Conservation (phyloP, 306 rosid genomes). For the Quercus robur region DNA sequence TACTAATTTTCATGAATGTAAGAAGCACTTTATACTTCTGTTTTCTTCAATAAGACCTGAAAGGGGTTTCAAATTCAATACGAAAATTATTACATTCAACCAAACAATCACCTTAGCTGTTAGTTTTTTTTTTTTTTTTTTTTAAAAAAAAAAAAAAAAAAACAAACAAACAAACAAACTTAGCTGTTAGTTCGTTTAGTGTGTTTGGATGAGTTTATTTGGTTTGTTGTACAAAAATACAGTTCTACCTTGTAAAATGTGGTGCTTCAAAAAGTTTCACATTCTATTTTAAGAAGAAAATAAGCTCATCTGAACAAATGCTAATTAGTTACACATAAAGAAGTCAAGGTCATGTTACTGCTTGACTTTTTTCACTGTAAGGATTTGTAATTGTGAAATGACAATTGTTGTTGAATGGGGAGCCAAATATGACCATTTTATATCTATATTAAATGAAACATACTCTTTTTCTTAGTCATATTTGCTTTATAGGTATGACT, state of each 20-base stretch:
- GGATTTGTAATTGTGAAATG: background rate
- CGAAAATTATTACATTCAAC: background rate
- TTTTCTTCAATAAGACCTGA: background rate
- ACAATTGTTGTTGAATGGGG: background rate
- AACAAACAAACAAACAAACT: too few species aligned
- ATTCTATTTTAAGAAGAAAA: too few species aligned
- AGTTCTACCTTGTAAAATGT: too few species aligned
- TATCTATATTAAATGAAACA: background rate
- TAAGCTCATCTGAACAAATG: too few species aligned
- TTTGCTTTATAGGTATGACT: background rate
- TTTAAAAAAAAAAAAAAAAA: too few species aligned
- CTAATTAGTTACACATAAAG: background rate
- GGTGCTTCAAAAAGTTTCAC: too few species aligned
- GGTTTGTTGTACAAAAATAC: too few species aligned
- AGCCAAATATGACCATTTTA: background rate
- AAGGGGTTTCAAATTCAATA: background rate
- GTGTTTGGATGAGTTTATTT: too few species aligned
- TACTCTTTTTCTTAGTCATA: background rate
- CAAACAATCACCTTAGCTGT: background rate
- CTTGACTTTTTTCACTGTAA: background rate
- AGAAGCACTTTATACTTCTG: background rate
- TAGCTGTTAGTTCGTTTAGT: too few species aligned
- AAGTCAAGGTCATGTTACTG: background rate
- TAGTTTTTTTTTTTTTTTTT: too few species aligned
- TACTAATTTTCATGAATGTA: background rate